These are phyloP conservation scores for Globisporangium uncinulatum DNA, from an alignment of 352 stramenopile genomes.

Conservation along the genomic window DNA sequence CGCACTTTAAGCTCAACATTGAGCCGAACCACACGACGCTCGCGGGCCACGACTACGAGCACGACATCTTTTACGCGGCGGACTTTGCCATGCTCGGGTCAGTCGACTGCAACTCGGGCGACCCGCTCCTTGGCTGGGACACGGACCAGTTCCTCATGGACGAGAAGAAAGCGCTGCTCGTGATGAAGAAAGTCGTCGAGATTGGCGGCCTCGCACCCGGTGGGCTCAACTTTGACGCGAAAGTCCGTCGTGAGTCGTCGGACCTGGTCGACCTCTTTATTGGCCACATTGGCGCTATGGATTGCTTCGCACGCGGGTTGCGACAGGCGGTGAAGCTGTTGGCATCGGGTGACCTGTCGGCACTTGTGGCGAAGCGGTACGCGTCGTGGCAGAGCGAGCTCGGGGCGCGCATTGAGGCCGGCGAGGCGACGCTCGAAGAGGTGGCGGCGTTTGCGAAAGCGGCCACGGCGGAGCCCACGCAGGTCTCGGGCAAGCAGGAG, in stretches of 20 bases:
- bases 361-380: conserved; percentile 59
- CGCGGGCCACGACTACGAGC: conserved; percentile 78
- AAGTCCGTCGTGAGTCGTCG: conserved; percentile 76
- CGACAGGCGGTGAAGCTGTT: conserved; percentile 64
- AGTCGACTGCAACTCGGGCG: conserved; percentile 85
- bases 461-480: conserved; percentile 40
- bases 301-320: conserved; percentile 73
- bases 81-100: conserved; percentile 74
- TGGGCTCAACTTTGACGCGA: conserved; percentile 86
- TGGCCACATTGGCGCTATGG: conserved; percentile 83
- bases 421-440: conserved; percentile 60
- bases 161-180: conserved; percentile 60
- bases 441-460: conserved; percentile 35
- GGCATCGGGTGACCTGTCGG: conserved; percentile 40
- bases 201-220: conserved; percentile 61
- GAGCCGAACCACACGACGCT: conserved; percentile 87
- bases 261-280: conserved; percentile 81
- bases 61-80: conserved; percentile 76
- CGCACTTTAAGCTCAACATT: conserved; percentile 88
- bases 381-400: conserved; percentile 56
- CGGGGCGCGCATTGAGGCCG: conserved; percentile 52
- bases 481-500: conserved; percentile 72
- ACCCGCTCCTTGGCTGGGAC: conserved; percentile 46
- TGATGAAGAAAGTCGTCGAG: conserved; percentile 75
- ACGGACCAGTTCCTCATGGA: conserved; percentile 86